phyloP scores from a whole-genome alignment of 2,329 filamentous ascomycete genomes.

The Fusarium nisikadoi region DNA sequence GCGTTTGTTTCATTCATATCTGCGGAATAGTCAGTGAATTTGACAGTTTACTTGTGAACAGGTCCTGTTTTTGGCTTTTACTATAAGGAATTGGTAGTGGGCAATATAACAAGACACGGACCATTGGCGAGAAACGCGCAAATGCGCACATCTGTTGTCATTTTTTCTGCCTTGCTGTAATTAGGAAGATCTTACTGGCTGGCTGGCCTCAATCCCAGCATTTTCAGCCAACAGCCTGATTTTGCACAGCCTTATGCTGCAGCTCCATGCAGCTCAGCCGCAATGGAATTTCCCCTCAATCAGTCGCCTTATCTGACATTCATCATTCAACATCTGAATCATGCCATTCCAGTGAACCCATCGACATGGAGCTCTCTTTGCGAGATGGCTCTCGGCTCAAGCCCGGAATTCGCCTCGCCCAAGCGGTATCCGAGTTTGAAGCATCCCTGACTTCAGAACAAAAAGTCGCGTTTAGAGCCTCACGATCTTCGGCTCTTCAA shows the following conservation, averaged over 20 bases:
- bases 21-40: too few species aligned
- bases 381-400: slow-evolving; percentile 30
- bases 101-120: background rate
- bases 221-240: background rate
- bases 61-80: too few species aligned
- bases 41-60: too few species aligned
- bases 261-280: background rate
- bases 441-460: slow-evolving; percentile 49
- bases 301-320: background rate
- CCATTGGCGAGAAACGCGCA: too few species aligned
- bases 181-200: background rate
- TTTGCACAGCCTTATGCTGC: background rate
- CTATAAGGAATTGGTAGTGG: too few species aligned
- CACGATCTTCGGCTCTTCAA: slow-evolving; percentile 26
- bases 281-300: background rate
- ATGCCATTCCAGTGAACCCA: background rate
- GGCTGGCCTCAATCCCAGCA: background rate
- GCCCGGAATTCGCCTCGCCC: slow-evolving; percentile 53
- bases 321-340: background rate
- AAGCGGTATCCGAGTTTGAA: slow-evolving; percentile 55
- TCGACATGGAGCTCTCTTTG: background rate
- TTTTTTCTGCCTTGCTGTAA: background rate
- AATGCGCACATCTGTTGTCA: background rate
- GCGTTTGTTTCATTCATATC: too few species aligned
- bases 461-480: slow-evolving; percentile 45